These are phyloP conservation scores for Aureobasidium sp. DNA, from an alignment of 2,329 filamentous ascomycete species.

Conservation along the genomic window DNA sequence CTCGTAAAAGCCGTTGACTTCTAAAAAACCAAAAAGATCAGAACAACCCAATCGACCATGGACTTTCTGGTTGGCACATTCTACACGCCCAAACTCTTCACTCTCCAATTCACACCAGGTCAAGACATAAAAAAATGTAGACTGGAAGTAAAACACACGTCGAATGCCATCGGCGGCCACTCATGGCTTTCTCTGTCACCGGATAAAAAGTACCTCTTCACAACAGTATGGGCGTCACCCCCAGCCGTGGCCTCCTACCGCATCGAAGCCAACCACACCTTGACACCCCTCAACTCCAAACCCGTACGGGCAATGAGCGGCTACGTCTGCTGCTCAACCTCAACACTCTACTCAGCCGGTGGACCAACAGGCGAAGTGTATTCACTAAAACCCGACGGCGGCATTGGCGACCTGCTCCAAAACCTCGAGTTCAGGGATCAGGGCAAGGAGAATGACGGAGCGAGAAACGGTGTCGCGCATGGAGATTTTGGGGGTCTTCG, in stretches of 20 bases:
- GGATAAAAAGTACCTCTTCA: slow-evolving; percentile 27
- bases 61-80: slow-evolving; percentile 33
- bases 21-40: too few species aligned
- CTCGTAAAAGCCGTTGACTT: too few species aligned
- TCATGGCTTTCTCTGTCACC: slow-evolving; percentile 31
- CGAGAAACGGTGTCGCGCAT: slow-evolving; percentile 26
- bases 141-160: slow-evolving; percentile 21
- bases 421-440: slow-evolving; percentile 28
- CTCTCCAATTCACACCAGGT: slow-evolving; percentile 26
- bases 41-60: too few species aligned
- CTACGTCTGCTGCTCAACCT: slow-evolving; percentile 24
- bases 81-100: slow-evolving; percentile 28
- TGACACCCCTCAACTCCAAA: slow-evolving; percentile 29
- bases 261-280: slow-evolving; percentile 22
- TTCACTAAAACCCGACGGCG: slow-evolving; percentile 24
- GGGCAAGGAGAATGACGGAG: slow-evolving; percentile 22
- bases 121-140: slow-evolving; percentile 6
- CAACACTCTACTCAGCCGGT: slow-evolving; percentile 29
- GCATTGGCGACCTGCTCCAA: slow-evolving; percentile 28
- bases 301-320: slow-evolving; percentile 27
- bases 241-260: slow-evolving; percentile 29
- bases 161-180: slow-evolving; percentile 29
- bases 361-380: slow-evolving; percentile 32
- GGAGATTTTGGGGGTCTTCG: slow-evolving; percentile 31
- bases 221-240: slow-evolving; percentile 31